Evolutionary conservation across 2,329 filamentous ascomycete species (phyloP).

Genomic region (Colletotrichum neosansevieriae): DNA sequence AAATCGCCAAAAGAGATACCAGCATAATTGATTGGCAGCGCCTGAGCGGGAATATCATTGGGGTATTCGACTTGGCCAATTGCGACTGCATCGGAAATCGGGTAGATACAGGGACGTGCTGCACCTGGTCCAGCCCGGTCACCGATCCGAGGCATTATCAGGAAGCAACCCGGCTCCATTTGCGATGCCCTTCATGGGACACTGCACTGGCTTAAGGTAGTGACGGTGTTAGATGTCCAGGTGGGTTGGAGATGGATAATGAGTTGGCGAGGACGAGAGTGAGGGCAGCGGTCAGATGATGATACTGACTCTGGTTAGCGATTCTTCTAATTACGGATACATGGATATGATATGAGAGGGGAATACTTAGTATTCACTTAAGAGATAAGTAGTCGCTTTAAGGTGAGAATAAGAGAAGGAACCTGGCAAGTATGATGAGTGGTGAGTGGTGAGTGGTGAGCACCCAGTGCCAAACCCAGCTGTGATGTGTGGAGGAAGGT

Average conservation of each 20-base stretch:
- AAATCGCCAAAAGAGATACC: slow-evolving; percentile 8
- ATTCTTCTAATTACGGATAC: no score
- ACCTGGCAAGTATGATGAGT: no score
- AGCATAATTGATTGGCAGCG: not conserved
- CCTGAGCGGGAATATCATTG: not conserved
- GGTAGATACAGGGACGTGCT: slow-evolving; percentile 19
- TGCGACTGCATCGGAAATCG: slow-evolving; percentile 24
- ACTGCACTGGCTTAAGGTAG: no score
- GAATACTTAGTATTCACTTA: not conserved
- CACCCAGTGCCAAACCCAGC: not conserved
- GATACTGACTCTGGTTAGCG: no score
- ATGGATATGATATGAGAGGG: not conserved
- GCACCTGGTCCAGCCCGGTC: slow-evolving; percentile 15
- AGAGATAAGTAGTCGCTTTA: not conserved
- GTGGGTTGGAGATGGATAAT: no score
- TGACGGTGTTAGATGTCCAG: no score
- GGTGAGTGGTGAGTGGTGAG: not conserved
- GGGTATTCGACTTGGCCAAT: slow-evolving; percentile 17
- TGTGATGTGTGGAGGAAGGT: not conserved
- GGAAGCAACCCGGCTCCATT: not conserved
- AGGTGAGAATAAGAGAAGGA: not conserved
- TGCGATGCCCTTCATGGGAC: not conserved
- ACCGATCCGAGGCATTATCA: slow-evolving; percentile 18
- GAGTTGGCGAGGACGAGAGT: no score
- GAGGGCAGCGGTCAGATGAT: no score